A percentile compares a stretch with the other conserved stretches of the same genome.
These are phyloP conservation scores for Petunia hybrid DNA, from an alignment of 305 asterid species.

Conservation along the genomic window DNA sequence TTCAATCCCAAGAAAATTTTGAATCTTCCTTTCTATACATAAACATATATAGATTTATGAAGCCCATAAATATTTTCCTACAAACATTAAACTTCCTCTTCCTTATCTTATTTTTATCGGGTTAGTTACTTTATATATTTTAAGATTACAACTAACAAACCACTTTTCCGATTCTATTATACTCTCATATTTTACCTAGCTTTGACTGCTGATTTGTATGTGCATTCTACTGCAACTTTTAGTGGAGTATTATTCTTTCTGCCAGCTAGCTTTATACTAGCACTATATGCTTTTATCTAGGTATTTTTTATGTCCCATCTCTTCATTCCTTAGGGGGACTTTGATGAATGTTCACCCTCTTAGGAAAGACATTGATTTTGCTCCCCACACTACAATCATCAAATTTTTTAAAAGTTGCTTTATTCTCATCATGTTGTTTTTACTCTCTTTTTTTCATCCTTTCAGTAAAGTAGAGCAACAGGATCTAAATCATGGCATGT, in stretches of 20 bases:
- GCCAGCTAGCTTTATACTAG: no score
- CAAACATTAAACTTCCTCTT: no score
- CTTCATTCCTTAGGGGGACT: conserved; percentile 6
- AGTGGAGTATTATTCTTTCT: not conserved
- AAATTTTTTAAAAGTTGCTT: not conserved
- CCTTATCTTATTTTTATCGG: no score
- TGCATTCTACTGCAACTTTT: not conserved
- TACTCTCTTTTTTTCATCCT: conserved; percentile 33
- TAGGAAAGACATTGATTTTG: conserved; percentile 50
- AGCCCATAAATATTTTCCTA: no score
- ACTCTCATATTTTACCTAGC: no score
- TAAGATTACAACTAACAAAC: no score
- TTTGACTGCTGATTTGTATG: no score
- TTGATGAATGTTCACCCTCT: conserved; percentile 43
- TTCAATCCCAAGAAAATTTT: no score
- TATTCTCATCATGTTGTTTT: conserved; percentile 29
- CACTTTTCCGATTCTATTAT: no score
- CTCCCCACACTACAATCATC: conserved; percentile 40
- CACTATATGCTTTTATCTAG: not conserved
- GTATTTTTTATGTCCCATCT: conserved; percentile 21
- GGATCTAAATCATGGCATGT: conserved; percentile 43
- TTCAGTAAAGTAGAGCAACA: conserved; percentile 35
- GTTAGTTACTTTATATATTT: no score
- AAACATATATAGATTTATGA: no score
- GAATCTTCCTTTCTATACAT: no score